These are phyloP conservation scores for Tolypocladium amazonense DNA, from an alignment of 2,329 filamentous ascomycete genomes.

Conservation along the genomic window DNA sequence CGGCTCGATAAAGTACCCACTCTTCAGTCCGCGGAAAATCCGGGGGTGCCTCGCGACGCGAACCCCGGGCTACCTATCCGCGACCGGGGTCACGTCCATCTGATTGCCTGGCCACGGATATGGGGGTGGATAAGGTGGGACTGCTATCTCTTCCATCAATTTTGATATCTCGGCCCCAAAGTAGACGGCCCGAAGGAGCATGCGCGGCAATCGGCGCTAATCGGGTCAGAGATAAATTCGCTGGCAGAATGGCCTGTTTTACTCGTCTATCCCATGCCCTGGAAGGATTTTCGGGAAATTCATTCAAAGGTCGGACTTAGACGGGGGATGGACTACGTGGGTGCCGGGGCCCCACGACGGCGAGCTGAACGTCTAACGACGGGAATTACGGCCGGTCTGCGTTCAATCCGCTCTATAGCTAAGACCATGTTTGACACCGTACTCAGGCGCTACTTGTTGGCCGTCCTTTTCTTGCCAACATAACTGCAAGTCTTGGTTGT, in stretches of 20 bases:
- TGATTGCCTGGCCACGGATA: background rate
- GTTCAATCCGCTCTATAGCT: too few species aligned
- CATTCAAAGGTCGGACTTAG: background rate
- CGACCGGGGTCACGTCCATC: background rate
- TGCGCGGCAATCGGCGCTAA: background rate
- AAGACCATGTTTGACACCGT: too few species aligned
- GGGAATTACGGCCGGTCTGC: too few species aligned
- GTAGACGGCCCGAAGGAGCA: background rate
- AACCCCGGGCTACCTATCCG: background rate
- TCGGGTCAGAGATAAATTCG: background rate
- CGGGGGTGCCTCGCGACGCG: background rate
- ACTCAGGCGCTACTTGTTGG: too few species aligned
- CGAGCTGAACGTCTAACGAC: too few species aligned
- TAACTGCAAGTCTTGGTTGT: too few species aligned
- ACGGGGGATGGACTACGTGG: too few species aligned
- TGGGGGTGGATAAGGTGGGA: background rate
- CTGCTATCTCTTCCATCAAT: background rate
- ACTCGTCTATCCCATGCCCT: too few species aligned
- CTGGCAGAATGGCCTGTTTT: background rate
- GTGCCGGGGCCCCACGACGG: too few species aligned
- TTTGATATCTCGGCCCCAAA: background rate
- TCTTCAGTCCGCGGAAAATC: background rate
- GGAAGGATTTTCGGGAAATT: too few species aligned
- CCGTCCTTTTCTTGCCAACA: too few species aligned
- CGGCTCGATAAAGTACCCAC: background rate